Base-by-base conservation (phyloP, 1,284 basidiomycete genomes). In the Tilletia walkeri region DNA sequence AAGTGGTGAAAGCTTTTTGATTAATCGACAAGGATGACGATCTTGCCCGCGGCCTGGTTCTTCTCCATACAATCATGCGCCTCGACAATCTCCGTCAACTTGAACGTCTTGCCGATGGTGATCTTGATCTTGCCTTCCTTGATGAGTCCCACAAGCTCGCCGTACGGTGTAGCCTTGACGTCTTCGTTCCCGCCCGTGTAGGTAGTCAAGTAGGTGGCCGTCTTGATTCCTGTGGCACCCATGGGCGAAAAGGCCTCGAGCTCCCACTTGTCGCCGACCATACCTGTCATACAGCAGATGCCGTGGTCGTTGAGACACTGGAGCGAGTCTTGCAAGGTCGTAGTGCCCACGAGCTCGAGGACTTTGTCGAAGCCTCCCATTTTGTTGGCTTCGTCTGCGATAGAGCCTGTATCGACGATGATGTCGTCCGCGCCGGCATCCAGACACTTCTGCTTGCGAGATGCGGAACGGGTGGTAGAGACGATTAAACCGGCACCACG, bases 171-270 rank as follows among this genome's bases (percentile, higher is more conserved):
- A 14, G 41, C 41, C 14, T 45, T 45, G 41, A 45, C 14, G 41
- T 45, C 41, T 14, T 45, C 41, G 41, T 45, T 45, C 41, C 41
- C 41, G 41, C 41, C 41, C 9, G 41, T 14, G 41, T 45, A 45
- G 41, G 41, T 45, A 14, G 41, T 45, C 41, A 45, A 14, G 41
- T 45, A 45, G 9, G 41, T 45, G 41, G 41, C 41, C 41, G 41
- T 45, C 41, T 45, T 45, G 41, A 45, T 14, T 9, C 41, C 41
- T 7, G 6, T 14, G 14, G 41, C 41, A 45, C 41, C 68, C 68
- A 69, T 69, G 12, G 69, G 69, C 38, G 63, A 67, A 24, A 70
- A 67, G 39, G 67, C 56, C 16, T 70, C 70, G 65, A 65, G 30
- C 36, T 53, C 47, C 69, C 56, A 65, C 24, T 39, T 41, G 49